A percentile compares a stretch with the other conserved stretches of the same genome.
phyloP scores from a whole-genome alignment of 2,329 filamentous ascomycete species.

The Phoma sp. region DNA sequence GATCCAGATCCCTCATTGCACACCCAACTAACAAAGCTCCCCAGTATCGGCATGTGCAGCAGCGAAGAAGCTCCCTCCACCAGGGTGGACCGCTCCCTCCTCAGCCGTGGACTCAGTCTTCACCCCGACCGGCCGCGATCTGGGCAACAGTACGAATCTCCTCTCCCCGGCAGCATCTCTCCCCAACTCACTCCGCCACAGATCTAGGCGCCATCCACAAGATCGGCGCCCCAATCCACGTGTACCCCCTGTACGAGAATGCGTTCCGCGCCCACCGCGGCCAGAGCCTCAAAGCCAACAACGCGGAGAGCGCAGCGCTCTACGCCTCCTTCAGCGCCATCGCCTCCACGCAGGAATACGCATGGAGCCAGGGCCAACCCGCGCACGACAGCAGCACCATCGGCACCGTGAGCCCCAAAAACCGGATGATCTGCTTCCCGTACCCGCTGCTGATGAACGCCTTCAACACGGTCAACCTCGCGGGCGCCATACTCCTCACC shows the following conservation, averaged over 20 bases:
- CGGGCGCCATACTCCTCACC: conserved; percentile 66
- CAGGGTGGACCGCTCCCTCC: conserved; percentile 62
- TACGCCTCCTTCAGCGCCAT: conserved; percentile 67
- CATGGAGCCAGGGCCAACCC: conserved; percentile 63
- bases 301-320: conserved; percentile 63
- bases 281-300: conserved; percentile 63
- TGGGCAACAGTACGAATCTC: conserved; percentile 49
- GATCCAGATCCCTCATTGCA: neutral
- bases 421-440: conserved; percentile 72
- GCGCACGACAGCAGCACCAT: conserved; percentile 59
- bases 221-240: conserved; percentile 68
- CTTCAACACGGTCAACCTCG: conserved; percentile 71
- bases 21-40: neutral
- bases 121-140: conserved; percentile 56
- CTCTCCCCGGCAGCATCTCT: conserved; percentile 20
- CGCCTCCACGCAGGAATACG: conserved; percentile 58
- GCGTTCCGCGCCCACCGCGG: conserved; percentile 62
- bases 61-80: conserved; percentile 61
- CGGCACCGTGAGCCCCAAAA: conserved; percentile 60
- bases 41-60: conserved; percentile 60
- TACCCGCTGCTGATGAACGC: conserved; percentile 75
- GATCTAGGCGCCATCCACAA: conserved; percentile 63
- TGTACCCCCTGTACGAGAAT: conserved; percentile 73
- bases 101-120: conserved; percentile 57
- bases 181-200: conserved; percentile 37